phyloP scores from a whole-genome alignment of 768 basidiomycete species.

The Boletus sp. region DNA sequence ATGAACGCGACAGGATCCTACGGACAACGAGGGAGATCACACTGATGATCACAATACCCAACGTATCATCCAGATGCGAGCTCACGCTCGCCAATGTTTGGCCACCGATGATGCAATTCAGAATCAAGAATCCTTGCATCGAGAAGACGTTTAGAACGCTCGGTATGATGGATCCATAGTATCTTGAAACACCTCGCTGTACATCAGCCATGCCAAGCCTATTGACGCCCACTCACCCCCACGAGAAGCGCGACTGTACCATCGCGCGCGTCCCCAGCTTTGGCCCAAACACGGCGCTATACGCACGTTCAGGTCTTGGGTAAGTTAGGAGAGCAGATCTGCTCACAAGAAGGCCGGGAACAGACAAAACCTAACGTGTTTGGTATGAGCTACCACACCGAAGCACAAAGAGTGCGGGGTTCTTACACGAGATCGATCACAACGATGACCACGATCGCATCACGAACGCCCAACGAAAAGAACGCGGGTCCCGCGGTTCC shows the following conservation, averaged over 20 bases:
- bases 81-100: constrained; percentile 54
- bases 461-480: constrained; percentile 43
- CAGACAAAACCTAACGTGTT: constrained; percentile 26
- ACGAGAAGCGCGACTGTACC: constrained; percentile 53
- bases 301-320: neutral
- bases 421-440: constrained; percentile 45
- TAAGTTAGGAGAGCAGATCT: neutral
- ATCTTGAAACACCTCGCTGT: constrained; percentile 26
- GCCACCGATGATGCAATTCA: constrained; percentile 61
- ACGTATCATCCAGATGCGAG: constrained; percentile 25
- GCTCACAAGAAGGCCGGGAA: constrained; percentile 40
- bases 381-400: constrained; percentile 1
- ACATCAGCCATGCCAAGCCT: constrained; percentile 4
- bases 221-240: constrained; percentile 37
- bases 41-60: constrained; percentile 34
- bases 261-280: constrained; percentile 56
- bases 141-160: constrained; percentile 48
- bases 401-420: neutral
- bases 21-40: constrained; percentile 31
- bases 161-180: constrained; percentile 37
- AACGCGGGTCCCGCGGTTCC: constrained; percentile 50
- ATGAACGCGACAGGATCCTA: neutral
- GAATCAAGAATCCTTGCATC: constrained; percentile 53
- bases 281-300: constrained; percentile 50
- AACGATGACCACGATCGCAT: constrained; percentile 40